A percentile compares a stretch with the other conserved stretches of the same genome.
Conservation (phyloP, 176 grass and related monocot genomes). For the Ensete ventricosum region DNA sequence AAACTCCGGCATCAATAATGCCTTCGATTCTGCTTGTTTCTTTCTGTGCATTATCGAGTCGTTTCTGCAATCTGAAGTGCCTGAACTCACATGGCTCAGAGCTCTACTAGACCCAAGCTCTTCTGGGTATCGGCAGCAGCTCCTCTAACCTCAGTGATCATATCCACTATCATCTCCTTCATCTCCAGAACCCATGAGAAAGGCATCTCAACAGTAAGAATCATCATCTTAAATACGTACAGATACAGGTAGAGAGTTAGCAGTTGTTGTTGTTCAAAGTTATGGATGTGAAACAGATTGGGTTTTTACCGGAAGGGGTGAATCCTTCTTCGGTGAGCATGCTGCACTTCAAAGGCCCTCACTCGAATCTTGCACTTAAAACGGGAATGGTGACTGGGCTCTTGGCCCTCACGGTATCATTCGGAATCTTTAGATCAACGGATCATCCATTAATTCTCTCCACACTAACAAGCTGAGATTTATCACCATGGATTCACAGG, state of each 20-base stretch:
- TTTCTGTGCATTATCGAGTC: not conserved
- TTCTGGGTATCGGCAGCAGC: constrained; percentile 90
- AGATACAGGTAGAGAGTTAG: no score
- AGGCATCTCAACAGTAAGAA: constrained; percentile 66
- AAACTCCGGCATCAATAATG: not conserved
- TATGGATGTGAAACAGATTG: constrained; percentile 43
- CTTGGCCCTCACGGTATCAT: constrained; percentile 67
- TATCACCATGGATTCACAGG: constrained; percentile 31
- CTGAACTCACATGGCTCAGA: constrained; percentile 26
- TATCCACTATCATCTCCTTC: constrained; percentile 74
- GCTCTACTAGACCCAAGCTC: constrained; percentile 58
- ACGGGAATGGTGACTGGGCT: constrained; percentile 86
- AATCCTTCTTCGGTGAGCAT: constrained; percentile 85
- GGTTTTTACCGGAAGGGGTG: constrained; percentile 55
- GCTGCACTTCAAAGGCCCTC: constrained; percentile 66
- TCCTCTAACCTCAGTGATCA: constrained; percentile 69
- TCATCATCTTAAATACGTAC: not conserved
- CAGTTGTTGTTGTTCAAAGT: not conserved
- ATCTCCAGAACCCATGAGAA: constrained; percentile 42
- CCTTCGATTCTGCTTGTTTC: not conserved
- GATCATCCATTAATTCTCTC: no score
- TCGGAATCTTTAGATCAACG: not conserved
- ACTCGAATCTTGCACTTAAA: constrained; percentile 58
- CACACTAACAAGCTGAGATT: not conserved
- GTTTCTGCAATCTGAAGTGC: not conserved